Evolutionary conservation across 495 filamentous ascomycete species (phyloP).

Genomic region (Penicillium argentinense): DNA sequence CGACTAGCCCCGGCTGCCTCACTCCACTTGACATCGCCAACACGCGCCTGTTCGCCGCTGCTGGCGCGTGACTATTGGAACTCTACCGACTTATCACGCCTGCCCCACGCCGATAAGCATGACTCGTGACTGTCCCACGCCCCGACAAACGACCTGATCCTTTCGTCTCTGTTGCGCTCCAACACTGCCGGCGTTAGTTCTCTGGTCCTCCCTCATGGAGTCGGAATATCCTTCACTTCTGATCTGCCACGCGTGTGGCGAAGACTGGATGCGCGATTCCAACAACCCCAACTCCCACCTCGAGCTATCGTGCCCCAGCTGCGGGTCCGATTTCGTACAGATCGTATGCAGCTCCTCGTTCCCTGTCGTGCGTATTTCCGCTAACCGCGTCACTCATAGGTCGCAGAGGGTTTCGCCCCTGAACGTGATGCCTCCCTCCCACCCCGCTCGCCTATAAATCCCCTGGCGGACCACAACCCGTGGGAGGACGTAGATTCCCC

Average conservation of each 20-base stretch:
- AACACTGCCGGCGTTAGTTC: background rate
- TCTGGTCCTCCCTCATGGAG: background rate
- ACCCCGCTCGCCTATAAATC: conserved; percentile 17
- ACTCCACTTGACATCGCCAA: too few species aligned
- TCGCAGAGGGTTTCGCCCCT: conserved; percentile 10
- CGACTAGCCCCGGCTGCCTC: too few species aligned
- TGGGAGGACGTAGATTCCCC: conserved; percentile 35
- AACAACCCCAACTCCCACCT: conserved; percentile 59
- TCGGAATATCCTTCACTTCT: conserved; percentile 58
- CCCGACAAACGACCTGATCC: background rate
- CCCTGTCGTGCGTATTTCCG: conserved; percentile 29
- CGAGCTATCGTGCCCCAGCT: conserved; percentile 75
- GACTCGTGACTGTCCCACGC: background rate
- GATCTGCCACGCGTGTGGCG: conserved; percentile 75
- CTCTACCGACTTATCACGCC: background rate
- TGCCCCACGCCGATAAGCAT: conserved; percentile 2
- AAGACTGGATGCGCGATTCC: conserved; percentile 63
- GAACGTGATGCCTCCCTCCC: conserved; percentile 20
- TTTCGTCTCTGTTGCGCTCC: background rate
- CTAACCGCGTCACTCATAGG: background rate
- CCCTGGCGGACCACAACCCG: conserved; percentile 39
- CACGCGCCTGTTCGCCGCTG: too few species aligned
- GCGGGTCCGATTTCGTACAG: conserved; percentile 76
- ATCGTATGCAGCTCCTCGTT: conserved; percentile 51
- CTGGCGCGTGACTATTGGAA: background rate